Evolutionary conservation across 2,329 filamentous ascomycete genomes (phyloP).

Genomic region (Phyllosticta paracitricarpa): DNA sequence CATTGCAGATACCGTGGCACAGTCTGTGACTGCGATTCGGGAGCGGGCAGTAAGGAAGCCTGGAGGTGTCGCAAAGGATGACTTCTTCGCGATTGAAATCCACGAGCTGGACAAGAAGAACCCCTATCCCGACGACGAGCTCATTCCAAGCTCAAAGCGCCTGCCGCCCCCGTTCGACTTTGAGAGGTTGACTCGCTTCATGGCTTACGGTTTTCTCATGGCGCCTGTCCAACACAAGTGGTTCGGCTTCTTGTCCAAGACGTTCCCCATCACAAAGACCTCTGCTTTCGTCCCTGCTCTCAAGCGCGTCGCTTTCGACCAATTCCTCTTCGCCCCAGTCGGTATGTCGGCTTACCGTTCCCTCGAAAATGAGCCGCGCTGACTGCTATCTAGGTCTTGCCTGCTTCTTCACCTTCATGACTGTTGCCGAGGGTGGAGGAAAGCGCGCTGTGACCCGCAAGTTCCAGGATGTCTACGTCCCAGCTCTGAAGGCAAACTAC

Average conservation of each 20-base stretch:
- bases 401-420: slow-evolving; percentile 94
- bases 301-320: slow-evolving; percentile 86
- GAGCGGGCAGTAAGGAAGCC: slow-evolving; percentile 55
- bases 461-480: slow-evolving; percentile 86
- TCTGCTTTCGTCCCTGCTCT: slow-evolving; percentile 66
- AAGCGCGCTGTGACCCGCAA: slow-evolving; percentile 70
- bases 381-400: slow-evolving; percentile 50
- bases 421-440: slow-evolving; percentile 83
- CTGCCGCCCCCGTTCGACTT: slow-evolving; percentile 87
- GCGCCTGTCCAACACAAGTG: slow-evolving; percentile 91
- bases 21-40: slow-evolving; percentile 78
- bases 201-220: slow-evolving; percentile 96
- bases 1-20: slow-evolving; percentile 91
- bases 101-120: slow-evolving; percentile 78
- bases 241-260: slow-evolving; percentile 74
- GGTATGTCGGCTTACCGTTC: slow-evolving; percentile 41
- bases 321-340: slow-evolving; percentile 84
- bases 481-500: slow-evolving; percentile 91
- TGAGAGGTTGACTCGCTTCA: slow-evolving; percentile 85
- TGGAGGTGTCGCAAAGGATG: slow-evolving; percentile 51
- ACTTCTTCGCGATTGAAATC: slow-evolving; percentile 76
- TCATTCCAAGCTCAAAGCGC: slow-evolving; percentile 51
- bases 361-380: background rate
- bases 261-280: slow-evolving; percentile 76
- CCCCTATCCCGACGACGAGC: slow-evolving; percentile 52